Percentiles rank a stretch among this genome's conserved stretches.
Conservation (phyloP, 495 filamentous ascomycete genomes). For the Chaetomium fimeti region DNA sequence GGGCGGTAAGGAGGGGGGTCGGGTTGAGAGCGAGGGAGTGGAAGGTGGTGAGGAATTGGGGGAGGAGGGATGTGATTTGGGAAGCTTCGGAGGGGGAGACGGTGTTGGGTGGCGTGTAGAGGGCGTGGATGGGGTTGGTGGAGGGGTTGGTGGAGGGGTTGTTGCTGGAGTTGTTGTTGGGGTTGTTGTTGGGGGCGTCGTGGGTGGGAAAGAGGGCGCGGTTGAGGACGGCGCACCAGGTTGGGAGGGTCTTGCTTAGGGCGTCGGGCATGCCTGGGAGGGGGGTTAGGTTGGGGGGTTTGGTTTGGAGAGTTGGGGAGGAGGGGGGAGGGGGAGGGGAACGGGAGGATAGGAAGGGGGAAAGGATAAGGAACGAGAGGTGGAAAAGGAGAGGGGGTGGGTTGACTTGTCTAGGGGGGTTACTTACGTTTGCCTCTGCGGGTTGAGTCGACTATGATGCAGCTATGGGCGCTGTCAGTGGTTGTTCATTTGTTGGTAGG, state of each 20-base stretch:
- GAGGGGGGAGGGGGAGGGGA: slow-evolving; percentile 19
- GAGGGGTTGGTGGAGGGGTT: too few relatives aligned
- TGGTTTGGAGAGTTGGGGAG: background rate
- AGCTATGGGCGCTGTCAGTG: slow-evolving; percentile 47
- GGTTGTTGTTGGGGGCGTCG: slow-evolving; percentile 12
- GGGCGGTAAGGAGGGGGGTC: slow-evolving; percentile 32
- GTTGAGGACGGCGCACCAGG: slow-evolving; percentile 89
- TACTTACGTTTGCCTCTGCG: slow-evolving; percentile 75
- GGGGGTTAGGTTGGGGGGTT: slow-evolving; percentile 5
- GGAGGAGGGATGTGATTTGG: slow-evolving; percentile 70
- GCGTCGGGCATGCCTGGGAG: slow-evolving; percentile 80
- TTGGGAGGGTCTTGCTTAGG: slow-evolving; percentile 86
- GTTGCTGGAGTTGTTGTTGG: background rate
- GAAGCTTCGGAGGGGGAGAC: slow-evolving; percentile 71
- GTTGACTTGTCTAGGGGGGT: too few relatives aligned
- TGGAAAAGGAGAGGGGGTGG: too few relatives aligned
- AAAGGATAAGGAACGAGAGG: too few relatives aligned
- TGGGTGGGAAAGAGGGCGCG: slow-evolving; percentile 66
- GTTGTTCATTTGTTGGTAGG: background rate
- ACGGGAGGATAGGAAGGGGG: too few relatives aligned
- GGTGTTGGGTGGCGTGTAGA: slow-evolving; percentile 64
- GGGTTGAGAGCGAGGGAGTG: slow-evolving; percentile 41
- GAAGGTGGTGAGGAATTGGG: slow-evolving; percentile 64
- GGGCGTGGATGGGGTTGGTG: slow-evolving; percentile 44
- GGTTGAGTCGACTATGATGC: slow-evolving; percentile 94